Conservation (phyloP, 2,329 filamentous ascomycete genomes). For the Pseudogymnoascus sp. region DNA sequence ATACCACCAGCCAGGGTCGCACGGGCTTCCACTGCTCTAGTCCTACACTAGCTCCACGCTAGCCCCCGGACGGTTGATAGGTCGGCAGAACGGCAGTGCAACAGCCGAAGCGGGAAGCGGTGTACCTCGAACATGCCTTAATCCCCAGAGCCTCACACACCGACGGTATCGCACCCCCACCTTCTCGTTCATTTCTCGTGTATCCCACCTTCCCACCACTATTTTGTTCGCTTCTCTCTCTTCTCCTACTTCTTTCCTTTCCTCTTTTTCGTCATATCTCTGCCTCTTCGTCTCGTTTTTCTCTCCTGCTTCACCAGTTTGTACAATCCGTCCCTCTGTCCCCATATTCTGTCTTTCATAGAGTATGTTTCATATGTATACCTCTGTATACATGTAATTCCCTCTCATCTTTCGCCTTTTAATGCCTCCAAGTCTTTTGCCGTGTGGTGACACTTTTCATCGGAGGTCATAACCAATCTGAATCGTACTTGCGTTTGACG, state of each 20-base stretch:
- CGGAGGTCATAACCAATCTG: not conserved
- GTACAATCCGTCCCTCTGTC: not conserved
- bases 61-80: not conserved
- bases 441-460: not conserved
- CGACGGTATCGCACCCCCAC: not conserved
- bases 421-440: not conserved
- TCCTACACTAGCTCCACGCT: not conserved
- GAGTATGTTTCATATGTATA: not conserved
- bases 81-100: not conserved
- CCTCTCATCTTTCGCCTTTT: not conserved
- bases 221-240: not conserved
- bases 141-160: not conserved
- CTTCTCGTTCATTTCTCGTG: not conserved
- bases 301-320: not conserved
- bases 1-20: not conserved
- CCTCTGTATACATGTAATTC: not conserved
- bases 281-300: not conserved
- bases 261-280: not conserved
- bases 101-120: not conserved
- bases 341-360: not conserved
- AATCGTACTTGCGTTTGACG: not conserved
- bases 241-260: not conserved
- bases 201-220: not conserved
- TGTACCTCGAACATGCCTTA: not conserved
- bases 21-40: not conserved